Evolutionary conservation across 2,329 filamentous ascomycete genomes (phyloP).

Genomic region (Gaeumannomyces sp.): DNA sequence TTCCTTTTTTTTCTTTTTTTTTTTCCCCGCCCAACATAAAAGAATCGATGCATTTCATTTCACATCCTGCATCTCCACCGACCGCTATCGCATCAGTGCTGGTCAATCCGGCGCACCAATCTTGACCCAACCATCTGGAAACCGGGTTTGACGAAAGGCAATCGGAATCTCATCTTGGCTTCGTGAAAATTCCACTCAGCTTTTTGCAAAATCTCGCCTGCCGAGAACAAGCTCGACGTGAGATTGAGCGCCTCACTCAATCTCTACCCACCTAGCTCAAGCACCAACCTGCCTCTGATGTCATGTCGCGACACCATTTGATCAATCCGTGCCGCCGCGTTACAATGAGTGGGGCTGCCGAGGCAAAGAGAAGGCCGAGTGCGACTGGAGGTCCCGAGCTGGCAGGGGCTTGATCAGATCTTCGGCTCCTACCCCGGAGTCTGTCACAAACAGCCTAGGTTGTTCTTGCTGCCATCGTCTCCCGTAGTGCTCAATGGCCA

Average conservation of each 20-base stretch:
- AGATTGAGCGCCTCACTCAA: not conserved
- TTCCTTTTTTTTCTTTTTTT: no score
- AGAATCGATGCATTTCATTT: no score
- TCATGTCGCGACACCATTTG: not conserved
- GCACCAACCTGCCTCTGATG: not conserved
- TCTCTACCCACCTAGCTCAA: not conserved
- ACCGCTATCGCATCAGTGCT: no score
- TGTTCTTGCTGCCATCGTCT: not conserved
- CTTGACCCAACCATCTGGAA: not conserved
- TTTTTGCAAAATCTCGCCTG: not conserved
- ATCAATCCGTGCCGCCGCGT: not conserved
- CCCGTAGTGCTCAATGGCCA: not conserved
- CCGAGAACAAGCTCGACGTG: not conserved
- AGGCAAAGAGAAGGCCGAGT: not conserved
- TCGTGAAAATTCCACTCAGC: not conserved
- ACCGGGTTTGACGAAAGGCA: not conserved
- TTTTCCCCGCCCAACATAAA: no score
- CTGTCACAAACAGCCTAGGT: not conserved
- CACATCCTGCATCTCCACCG: no score
- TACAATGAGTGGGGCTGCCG: constrained; percentile 3
- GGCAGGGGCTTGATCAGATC: not conserved
- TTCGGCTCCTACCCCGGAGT: not conserved
- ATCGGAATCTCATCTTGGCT: not conserved
- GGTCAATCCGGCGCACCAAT: not conserved
- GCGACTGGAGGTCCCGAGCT: no score